Evolutionary conservation across 805 yeast species (phyloP), one percentile per base, ranked within the genome.

Genomic region (Hanseniaspora clermontiae): DNA sequence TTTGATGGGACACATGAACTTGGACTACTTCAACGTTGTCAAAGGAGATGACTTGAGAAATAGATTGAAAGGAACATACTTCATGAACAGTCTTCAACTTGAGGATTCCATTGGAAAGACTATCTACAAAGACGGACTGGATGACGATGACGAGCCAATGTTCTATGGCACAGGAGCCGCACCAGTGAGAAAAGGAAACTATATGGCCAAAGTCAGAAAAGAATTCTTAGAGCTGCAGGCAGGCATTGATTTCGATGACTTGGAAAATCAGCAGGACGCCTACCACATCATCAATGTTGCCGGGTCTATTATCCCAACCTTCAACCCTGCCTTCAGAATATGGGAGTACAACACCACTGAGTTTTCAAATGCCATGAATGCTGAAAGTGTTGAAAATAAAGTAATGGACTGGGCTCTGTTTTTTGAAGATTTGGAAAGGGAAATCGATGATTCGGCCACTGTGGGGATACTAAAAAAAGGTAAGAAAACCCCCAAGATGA

Each of bases 1-100:
- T 11, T 70, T 87, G 34, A 87, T 78, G 66, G 96, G 96, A 0
- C 96, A 87, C 66, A 87, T 87, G 95, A 87, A 87, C 68, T 73
- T 87, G 55, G 95, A 88, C 65, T 95, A 87, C 70, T 87, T 84
- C 66, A 75, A 85, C 47, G 88, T 95, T 0, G 72, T 84, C 59
- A 91, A 87, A 69, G 76, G 87, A 1, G 74, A 75, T 58, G 76
- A 64, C 9, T 57, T 61, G 43, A 59, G 56, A 42, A 46, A 38
- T 1, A 42, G 15, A n/a, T 20, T 46, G 20, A 42, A 34, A 39
- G 29, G 45, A n/a, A 20, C 34, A 10, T n/a, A 39, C 20, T 39
- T 46, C 19, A 39, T 32, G 31, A 60, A 48, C 52, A 57, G 49
- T 38, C 43, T 20, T 51, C 50, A 24, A 27, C 24, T 32, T 20